Evolutionary conservation across 495 filamentous ascomycete genomes (phyloP).

Genomic region (Podospora appendiculata): DNA sequence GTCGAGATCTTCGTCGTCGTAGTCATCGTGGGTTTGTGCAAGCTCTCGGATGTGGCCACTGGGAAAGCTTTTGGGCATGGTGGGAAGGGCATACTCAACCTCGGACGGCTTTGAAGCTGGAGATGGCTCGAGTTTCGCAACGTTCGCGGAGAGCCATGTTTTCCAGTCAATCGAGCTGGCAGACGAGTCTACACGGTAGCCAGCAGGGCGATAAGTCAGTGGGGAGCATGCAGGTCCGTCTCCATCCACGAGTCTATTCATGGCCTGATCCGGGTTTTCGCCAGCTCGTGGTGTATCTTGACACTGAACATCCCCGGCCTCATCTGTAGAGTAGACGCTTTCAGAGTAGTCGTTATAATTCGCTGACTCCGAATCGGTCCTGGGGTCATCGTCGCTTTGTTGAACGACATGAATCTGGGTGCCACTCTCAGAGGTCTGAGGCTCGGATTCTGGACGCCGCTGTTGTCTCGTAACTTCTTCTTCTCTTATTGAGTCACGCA

Average conservation of each 20-base stretch:
- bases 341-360: constrained; percentile 28
- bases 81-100: constrained; percentile 29
- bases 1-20: constrained; percentile 15
- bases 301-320: constrained; percentile 2
- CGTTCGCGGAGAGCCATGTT: constrained; percentile 42
- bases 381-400: not conserved
- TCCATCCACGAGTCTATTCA: not conserved
- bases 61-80: constrained; percentile 21
- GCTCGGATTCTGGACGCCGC: constrained; percentile 15
- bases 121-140: constrained; percentile 38
- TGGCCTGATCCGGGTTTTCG: not conserved
- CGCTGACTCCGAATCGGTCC: constrained; percentile 20
- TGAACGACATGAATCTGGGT: constrained; percentile 6
- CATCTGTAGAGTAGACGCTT: constrained; percentile 36
- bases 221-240: constrained; percentile 1
- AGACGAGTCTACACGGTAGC: constrained; percentile 29
- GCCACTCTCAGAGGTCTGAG: constrained; percentile 4
- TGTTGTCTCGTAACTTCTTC: constrained; percentile 13
- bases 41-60: constrained; percentile 51
- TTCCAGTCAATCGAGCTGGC: constrained; percentile 47
- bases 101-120: constrained; percentile 16
- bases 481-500: constrained; percentile 34
- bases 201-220: constrained; percentile 14
- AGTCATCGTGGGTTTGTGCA: constrained; percentile 51
- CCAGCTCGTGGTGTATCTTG: not conserved